phyloP scores from a whole-genome alignment of 495 filamentous ascomycete genomes.

The Hypomontagnella submonticulosa region DNA sequence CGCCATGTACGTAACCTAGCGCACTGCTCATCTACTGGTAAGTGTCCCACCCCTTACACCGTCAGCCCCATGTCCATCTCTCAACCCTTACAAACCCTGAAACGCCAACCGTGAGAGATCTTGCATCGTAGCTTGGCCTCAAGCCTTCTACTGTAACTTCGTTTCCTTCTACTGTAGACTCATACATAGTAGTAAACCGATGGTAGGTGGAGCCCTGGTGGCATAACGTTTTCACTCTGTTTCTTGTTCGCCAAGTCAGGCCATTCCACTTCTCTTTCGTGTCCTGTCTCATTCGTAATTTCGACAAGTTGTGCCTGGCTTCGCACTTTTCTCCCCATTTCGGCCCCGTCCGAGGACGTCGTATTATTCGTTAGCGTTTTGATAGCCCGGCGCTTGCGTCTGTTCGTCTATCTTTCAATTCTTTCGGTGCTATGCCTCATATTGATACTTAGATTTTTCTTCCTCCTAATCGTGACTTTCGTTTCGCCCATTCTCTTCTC shows the following conservation, averaged over 20 bases:
- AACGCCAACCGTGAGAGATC: constrained; percentile 54
- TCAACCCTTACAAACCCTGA: constrained; percentile 51
- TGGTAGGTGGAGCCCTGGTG: constrained; percentile 23
- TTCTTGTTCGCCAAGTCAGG: constrained; percentile 36
- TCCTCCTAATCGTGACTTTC: constrained; percentile 58
- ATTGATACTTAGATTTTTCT: constrained; percentile 44
- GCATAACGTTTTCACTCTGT: constrained; percentile 41
- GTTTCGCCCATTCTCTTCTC: constrained; percentile 46
- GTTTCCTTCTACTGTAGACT: constrained; percentile 21
- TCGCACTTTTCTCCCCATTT: constrained; percentile 36
- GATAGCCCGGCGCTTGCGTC: constrained; percentile 40
- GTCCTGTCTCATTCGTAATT: constrained; percentile 23
- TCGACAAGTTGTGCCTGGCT: constrained; percentile 15
- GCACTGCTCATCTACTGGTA: constrained; percentile 24
- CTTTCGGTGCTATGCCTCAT: constrained; percentile 41
- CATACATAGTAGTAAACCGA: too few species aligned
- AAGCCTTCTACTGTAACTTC: constrained; percentile 22
- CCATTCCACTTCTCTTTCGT: constrained; percentile 31
- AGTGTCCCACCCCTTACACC: constrained; percentile 12
- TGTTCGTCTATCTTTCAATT: constrained; percentile 24
- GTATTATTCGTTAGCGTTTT: constrained; percentile 17
- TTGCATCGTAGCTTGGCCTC: constrained; percentile 41
- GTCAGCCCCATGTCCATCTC: constrained; percentile 17
- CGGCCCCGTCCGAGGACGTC: constrained; percentile 24
- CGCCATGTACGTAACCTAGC: constrained; percentile 18